Evolutionary conservation across 148 eudicot genomes (phyloP).

Genomic region (Spergularia marina): DNA sequence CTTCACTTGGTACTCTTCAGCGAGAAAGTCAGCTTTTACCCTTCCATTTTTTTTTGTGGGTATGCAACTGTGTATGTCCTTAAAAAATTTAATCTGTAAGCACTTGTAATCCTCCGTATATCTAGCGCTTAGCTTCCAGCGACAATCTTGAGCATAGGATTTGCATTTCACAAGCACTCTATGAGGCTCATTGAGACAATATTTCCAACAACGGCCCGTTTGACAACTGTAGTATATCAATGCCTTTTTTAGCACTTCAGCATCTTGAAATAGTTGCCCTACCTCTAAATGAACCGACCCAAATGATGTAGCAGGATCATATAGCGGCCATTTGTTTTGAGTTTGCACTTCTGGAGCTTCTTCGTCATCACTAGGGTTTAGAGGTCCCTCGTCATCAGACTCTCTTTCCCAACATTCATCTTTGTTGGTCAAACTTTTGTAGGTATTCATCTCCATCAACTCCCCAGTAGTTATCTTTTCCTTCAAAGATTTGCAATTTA

Average conservation of each 20-base stretch:
- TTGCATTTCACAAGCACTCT: conserved; percentile 3
- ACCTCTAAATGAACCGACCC: background rate
- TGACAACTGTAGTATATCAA: conserved; percentile 4
- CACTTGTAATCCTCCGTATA: conserved; percentile 2
- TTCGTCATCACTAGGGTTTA: no score
- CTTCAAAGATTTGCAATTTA: no score
- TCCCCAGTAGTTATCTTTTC: no score
- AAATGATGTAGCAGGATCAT: background rate
- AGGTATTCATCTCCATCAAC: no score
- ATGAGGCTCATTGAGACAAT: background rate
- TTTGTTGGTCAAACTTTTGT: no score
- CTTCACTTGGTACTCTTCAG: no score
- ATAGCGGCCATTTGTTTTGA: no score
- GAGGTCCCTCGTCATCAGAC: no score
- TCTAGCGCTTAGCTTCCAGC: conserved; percentile 8
- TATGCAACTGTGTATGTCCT: background rate
- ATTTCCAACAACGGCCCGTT: background rate
- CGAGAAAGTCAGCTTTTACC: no score
- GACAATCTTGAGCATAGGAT: no score
- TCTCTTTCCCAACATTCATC: no score
- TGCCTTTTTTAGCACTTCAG: conserved; percentile 5
- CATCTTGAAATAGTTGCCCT: background rate
- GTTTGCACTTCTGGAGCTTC: no score
- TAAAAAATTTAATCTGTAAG: background rate
- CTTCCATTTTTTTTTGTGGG: background rate